A percentile compares a stretch with the other conserved stretches of the same genome.
Evolutionary conservation across 768 basidiomycete genomes (phyloP).

Genomic region (Suillus plorans): DNA sequence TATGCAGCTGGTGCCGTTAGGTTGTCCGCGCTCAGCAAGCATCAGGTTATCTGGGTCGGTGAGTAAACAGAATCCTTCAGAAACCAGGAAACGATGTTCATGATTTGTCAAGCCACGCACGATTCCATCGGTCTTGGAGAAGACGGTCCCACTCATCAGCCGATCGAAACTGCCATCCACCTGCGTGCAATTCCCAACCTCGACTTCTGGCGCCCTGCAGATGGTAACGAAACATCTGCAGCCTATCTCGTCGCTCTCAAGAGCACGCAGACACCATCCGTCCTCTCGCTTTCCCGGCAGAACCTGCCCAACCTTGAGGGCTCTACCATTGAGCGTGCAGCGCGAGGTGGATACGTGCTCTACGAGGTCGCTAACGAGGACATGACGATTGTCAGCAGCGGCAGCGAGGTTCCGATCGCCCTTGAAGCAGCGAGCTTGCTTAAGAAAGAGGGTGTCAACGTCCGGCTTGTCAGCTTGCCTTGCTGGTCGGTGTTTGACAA

Average conservation of each 20-base stretch:
- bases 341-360: conserved; percentile 86
- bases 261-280: conserved; percentile 76
- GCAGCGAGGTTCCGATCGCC: conserved; percentile 87
- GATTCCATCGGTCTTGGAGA: conserved; percentile 93
- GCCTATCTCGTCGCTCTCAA: conserved; percentile 80
- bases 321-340: conserved; percentile 81
- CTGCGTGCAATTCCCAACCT: conserved; percentile 90
- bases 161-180: conserved; percentile 84
- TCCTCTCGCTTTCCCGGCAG: conserved; percentile 82
- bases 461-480: conserved; percentile 83
- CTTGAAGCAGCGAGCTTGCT: conserved; percentile 85
- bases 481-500: conserved; percentile 88
- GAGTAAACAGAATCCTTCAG: conserved; percentile 30
- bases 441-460: conserved; percentile 73
- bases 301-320: conserved; percentile 91
- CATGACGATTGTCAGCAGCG: conserved; percentile 86
- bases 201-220: conserved; percentile 91
- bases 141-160: conserved; percentile 96
- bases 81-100: background rate
- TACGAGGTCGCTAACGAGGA: conserved; percentile 79
- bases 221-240: conserved; percentile 97
- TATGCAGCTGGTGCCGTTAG: conserved; percentile 93
- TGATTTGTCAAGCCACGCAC: conserved; percentile 67
- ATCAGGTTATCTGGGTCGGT: conserved; percentile 94
- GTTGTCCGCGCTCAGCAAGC: conserved; percentile 83